Evolutionary conservation across 2,329 filamentous ascomycete genomes (phyloP), one percentile per base, ranked within the genome.

Genomic region (Sporothrix humicola): DNA sequence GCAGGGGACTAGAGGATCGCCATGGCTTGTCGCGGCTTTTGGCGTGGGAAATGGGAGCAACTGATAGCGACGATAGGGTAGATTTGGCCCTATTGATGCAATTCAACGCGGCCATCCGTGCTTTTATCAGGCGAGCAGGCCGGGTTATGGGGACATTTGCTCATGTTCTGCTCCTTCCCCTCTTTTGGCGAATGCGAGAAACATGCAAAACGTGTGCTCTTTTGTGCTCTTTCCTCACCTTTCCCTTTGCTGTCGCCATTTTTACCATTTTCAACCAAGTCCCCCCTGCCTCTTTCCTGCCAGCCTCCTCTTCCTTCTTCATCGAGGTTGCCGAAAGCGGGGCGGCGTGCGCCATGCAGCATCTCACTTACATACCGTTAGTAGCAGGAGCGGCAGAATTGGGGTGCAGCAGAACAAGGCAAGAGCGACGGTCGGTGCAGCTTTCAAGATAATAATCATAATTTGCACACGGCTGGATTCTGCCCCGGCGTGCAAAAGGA

Each of bases 291-390:
- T 20, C 20, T 56, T 3, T 23, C 9, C 23, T 56, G n/a, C 31
- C 17, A 20, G 17, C 61, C 61, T 66, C 61, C 26, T 48, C 48
- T 42, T 20, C 15, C 26, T 69, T 37, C 66, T 58, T 70, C 44
- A 61, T 50, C 42, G 48, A 23, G 63, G 23, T 15, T 71, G 56
- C 23, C 69, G 44, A 63, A 71, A 63, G 69, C 56, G 69, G 69
- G 69, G 56, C 52, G 46, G 23, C 42, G 31, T 37, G 31, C 31
- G 54, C 12, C 37, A 71, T 31, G 69, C 46, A 69, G 66, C 37
- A 59, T 69, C 65, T 52, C 23, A 69, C 65, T 52, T 69, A 69
- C 44, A 68, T 50, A 8, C 23, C 26, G 23, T 69, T 69, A 5
- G 65, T 12, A 26, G 65, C 46, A 69, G 46, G 65, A 69, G 46